Percentiles rank a stretch among this genome's conserved stretches.
Evolutionary conservation across 805 yeast species (phyloP).

Genomic region (Starmerella scarabaei): DNA sequence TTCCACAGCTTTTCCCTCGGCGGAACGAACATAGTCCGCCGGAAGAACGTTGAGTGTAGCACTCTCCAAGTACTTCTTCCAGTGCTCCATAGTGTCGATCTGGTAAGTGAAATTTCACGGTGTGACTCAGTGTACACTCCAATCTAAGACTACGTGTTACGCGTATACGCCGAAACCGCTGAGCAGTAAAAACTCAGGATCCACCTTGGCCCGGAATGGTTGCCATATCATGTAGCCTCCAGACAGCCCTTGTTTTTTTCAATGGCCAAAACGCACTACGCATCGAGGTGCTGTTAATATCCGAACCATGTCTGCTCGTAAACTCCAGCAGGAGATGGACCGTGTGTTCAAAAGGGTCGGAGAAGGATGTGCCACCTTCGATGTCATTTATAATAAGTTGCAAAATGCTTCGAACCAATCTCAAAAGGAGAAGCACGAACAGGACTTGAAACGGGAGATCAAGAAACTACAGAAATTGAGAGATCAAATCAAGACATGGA

Average conservation of each 20-base stretch:
- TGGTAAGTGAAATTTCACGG: no score
- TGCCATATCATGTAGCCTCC: no score
- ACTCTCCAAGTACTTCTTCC: conserved; percentile 13
- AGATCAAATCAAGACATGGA: conserved; percentile 93
- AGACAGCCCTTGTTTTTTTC: not conserved
- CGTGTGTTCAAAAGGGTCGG: conserved; percentile 81
- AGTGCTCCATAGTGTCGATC: conserved; percentile 8
- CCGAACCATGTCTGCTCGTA: conserved; percentile 24
- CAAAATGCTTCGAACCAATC: conserved; percentile 68
- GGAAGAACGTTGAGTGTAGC: conserved; percentile 84
- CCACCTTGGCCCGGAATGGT: no score
- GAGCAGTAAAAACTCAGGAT: no score
- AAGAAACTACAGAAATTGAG: conserved; percentile 85
- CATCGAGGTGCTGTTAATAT: no score
- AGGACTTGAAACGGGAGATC: conserved; percentile 83
- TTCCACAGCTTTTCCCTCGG: conserved; percentile 53
- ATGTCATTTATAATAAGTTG: conserved; percentile 73
- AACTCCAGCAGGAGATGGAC: conserved; percentile 56
- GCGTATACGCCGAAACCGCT: no score
- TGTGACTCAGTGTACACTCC: no score
- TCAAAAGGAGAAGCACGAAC: conserved; percentile 84
- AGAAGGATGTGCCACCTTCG: conserved; percentile 82
- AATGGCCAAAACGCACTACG: no score
- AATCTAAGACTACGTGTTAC: no score
- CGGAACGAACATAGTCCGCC: conserved; percentile 70